phyloP scores from a whole-genome alignment of 495 filamentous ascomycete genomes.

The Cudoniella acicularis region DNA sequence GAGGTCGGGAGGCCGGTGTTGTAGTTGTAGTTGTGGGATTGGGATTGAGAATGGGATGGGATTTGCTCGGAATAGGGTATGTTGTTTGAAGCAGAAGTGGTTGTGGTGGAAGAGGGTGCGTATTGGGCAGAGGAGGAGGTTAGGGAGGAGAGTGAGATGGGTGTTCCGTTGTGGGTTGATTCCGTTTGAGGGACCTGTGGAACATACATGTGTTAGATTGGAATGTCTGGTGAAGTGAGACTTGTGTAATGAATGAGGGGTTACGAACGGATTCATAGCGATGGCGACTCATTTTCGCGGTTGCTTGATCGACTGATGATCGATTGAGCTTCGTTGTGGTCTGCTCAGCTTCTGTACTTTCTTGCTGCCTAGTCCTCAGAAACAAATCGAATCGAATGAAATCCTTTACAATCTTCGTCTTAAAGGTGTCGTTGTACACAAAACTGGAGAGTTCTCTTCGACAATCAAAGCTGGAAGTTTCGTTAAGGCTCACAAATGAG shows the following conservation, averaged over 20 bases:
- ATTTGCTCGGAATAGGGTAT: background rate
- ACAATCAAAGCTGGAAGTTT: background rate
- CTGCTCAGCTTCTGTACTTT: background rate
- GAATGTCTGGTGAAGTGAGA: background rate
- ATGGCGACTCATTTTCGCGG: background rate
- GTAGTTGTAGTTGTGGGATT: slow-evolving; percentile 3
- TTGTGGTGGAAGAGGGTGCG: background rate
- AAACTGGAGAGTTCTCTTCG: background rate
- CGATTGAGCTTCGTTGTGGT: background rate
- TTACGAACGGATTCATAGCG: slow-evolving; percentile 5
- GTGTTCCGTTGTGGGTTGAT: background rate
- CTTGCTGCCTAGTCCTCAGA: background rate
- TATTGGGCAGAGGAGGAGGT: background rate
- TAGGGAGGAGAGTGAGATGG: background rate
- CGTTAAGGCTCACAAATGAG: background rate
- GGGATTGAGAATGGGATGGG: background rate
- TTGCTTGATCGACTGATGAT: background rate
- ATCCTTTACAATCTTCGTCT: background rate
- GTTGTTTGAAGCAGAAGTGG: background rate
- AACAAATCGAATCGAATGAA: too few species aligned
- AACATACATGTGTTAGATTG: background rate
- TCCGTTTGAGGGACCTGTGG: slow-evolving; percentile 4
- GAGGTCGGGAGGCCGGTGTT: slow-evolving; percentile 8
- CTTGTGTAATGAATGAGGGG: background rate
- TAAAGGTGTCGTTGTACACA: background rate